Conservation (phyloP, 164 flowering plant species). For the Sextonia rubra region DNA sequence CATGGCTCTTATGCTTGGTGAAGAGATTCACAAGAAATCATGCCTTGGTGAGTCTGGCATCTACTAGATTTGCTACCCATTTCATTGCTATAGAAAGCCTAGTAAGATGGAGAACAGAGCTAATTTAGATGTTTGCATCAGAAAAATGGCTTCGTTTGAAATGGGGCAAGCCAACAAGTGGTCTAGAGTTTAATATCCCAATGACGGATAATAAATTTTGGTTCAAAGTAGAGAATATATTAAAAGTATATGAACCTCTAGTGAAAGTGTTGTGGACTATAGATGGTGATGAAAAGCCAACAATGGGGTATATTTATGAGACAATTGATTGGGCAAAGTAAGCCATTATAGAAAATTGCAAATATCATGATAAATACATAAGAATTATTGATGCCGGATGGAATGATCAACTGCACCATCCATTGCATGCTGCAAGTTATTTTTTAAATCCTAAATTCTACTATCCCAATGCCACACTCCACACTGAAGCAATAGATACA, state of each 20-base stretch:
- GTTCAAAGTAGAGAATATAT: background rate
- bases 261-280: background rate
- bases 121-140: background rate
- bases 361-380: no score
- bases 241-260: background rate
- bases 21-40: no score
- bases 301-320: no score
- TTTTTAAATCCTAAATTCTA: background rate
- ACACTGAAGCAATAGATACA: background rate
- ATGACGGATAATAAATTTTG: background rate
- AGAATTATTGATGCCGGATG: no score
- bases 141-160: background rate
- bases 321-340: no score
- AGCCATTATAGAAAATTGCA: no score
- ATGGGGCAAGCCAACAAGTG: background rate
- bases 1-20: no score
- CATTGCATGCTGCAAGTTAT: background rate
- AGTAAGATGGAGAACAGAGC: no score
- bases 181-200: background rate
- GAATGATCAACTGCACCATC: background rate
- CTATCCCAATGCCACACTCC: background rate
- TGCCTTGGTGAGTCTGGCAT: no score
- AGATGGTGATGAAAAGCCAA: no score
- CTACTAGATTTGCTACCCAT: no score
- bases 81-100: no score